phyloP scores from a whole-genome alignment of 495 filamentous ascomycete species.

The Hypoxylon subgilvum region DNA sequence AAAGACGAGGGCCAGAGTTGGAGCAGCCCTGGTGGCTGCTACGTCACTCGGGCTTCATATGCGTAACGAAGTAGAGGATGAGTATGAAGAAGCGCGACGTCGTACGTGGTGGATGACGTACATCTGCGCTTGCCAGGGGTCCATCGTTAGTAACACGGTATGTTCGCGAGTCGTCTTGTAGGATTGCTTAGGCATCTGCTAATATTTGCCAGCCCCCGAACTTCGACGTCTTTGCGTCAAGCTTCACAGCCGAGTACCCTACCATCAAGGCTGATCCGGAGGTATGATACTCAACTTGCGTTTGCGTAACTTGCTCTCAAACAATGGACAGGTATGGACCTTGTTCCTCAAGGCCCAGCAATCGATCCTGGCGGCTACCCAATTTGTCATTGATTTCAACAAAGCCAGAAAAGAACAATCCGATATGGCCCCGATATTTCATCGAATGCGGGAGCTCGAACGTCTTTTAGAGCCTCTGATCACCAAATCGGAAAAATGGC shows the following conservation, averaged over 20 bases:
- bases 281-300: slow-evolving; percentile 43
- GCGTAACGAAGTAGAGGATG: slow-evolving; percentile 54
- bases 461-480: slow-evolving; percentile 56
- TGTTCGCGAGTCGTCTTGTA: slow-evolving; percentile 18
- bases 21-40: slow-evolving; percentile 62
- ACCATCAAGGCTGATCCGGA: slow-evolving; percentile 59
- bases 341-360: slow-evolving; percentile 64
- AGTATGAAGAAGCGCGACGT: slow-evolving; percentile 58
- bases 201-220: slow-evolving; percentile 52
- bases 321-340: slow-evolving; percentile 54
- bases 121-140: slow-evolving; percentile 64
- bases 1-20: slow-evolving; percentile 65
- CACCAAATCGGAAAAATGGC: slow-evolving; percentile 53
- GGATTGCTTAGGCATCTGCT: slow-evolving; percentile 11
- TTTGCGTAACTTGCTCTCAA: background rate
- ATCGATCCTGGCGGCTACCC: slow-evolving; percentile 61
- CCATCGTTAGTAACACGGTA: slow-evolving; percentile 66
- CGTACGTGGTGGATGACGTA: slow-evolving; percentile 72
- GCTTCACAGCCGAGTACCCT: slow-evolving; percentile 63
- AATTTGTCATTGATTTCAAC: slow-evolving; percentile 57
- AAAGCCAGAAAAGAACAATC: slow-evolving; percentile 40
- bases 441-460: slow-evolving; percentile 63
- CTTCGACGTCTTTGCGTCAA: slow-evolving; percentile 61
- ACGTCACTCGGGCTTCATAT: slow-evolving; percentile 60
- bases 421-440: slow-evolving; percentile 59